Evolutionary conservation across 192 early-diverging fungal genomes (phyloP).

Genomic region (Podochytrium sp.): DNA sequence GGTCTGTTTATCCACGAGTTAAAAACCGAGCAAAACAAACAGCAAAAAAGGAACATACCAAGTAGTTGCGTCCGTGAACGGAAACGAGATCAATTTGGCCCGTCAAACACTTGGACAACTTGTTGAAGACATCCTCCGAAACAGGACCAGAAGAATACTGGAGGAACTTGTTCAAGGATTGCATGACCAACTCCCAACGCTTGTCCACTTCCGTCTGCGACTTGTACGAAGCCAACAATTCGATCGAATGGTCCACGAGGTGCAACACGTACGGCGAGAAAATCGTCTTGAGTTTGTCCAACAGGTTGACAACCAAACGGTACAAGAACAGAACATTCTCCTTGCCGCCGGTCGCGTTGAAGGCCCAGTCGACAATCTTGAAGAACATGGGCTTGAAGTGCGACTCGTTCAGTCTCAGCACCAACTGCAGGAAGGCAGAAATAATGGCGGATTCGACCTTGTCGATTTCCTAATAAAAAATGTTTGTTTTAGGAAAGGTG

Average conservation of each 20-base stretch:
- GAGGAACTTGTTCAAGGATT: constrained; percentile 15
- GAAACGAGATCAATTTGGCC: constrained; percentile 67
- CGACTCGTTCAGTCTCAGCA: constrained; percentile 92
- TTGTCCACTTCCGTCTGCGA: background rate
- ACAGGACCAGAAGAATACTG: constrained; percentile 57
- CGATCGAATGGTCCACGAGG: constrained; percentile 9
- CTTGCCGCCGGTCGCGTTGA: constrained; percentile 34
- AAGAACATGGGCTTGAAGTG: constrained; percentile 94
- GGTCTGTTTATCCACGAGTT: constrained; percentile 51
- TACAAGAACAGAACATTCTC: constrained; percentile 29
- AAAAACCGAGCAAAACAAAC: background rate
- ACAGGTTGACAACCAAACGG: constrained; percentile 25
- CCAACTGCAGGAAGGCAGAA: constrained; percentile 76
- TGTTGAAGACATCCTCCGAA: constrained; percentile 76
- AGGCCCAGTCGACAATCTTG: constrained; percentile 80
- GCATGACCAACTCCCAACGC: constrained; percentile 15
- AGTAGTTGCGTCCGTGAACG: constrained; percentile 51
- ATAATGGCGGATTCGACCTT: constrained; percentile 69
- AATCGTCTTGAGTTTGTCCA: constrained; percentile 44
- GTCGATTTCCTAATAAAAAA: constrained; percentile 17
- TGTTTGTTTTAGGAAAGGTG: background rate
- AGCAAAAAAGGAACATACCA: background rate
- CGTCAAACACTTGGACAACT: constrained; percentile 71
- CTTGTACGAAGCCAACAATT: constrained; percentile 19
- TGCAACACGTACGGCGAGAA: constrained; percentile 29